Evolutionary conservation across 2,329 filamentous ascomycete genomes (phyloP).

Genomic region (Sporothrix protearum): DNA sequence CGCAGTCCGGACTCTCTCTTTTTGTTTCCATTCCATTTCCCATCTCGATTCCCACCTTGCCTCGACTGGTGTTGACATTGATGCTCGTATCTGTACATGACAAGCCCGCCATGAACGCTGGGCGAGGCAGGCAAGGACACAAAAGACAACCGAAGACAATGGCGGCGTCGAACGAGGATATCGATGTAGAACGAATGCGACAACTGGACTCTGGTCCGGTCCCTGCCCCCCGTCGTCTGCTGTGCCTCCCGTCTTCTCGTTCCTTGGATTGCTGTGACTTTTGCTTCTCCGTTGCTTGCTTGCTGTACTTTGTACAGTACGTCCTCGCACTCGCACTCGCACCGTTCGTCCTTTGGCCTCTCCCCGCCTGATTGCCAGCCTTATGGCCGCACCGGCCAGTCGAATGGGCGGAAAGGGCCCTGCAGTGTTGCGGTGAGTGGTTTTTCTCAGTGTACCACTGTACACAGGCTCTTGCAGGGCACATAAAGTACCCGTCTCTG

Average conservation of each 20-base stretch:
- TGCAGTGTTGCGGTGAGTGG: slow-evolving; percentile 1
- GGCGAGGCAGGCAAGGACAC: neutral
- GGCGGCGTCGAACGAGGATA: neutral
- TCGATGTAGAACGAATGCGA: neutral
- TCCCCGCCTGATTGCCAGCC: slow-evolving; percentile 20
- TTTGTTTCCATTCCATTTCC: slow-evolving; percentile 11
- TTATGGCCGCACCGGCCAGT: slow-evolving; percentile 13
- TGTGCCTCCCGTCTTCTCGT: neutral
- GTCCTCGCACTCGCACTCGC: neutral
- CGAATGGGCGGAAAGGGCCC: slow-evolving; percentile 11
- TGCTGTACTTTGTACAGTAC: no score
- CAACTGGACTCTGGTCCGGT: neutral
- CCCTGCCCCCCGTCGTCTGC: neutral
- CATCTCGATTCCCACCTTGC: neutral
- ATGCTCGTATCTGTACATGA: neutral
- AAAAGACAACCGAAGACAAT: neutral
- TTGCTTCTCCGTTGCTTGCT: neutral
- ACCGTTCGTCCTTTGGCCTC: neutral
- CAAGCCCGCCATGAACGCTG: neutral
- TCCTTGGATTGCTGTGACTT: neutral
- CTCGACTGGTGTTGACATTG: neutral
- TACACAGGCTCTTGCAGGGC: neutral
- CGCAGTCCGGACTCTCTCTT: neutral
- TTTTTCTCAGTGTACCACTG: neutral
- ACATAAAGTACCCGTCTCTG: neutral